Conservation (phyloP, 306 rosid genomes). For the Begonia fuchsioides region DNA sequence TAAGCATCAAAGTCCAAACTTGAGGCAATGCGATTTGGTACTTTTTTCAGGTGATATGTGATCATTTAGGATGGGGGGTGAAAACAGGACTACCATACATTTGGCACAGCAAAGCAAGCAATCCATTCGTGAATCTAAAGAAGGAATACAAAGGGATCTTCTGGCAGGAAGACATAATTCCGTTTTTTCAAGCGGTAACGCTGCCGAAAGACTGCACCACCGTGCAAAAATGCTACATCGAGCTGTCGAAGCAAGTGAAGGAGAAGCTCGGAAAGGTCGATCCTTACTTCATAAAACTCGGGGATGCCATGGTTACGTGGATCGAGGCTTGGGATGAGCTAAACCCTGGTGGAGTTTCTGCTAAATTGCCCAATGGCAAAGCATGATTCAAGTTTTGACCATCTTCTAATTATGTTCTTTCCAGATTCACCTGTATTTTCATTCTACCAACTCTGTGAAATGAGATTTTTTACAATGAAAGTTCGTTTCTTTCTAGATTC, state of each 20-base stretch:
- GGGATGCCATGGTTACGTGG: slow-evolving; percentile 57
- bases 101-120: slow-evolving; percentile 52
- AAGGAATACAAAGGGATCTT: slow-evolving; percentile 61
- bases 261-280: slow-evolving; percentile 66
- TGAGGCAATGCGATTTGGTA: too few species aligned
- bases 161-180: slow-evolving; percentile 71
- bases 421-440: too few species aligned
- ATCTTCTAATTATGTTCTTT: background rate
- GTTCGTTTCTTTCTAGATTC: too few species aligned
- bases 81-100: slow-evolving; percentile 79
- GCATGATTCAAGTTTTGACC: slow-evolving; percentile 9
- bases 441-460: too few species aligned
- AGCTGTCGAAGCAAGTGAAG: slow-evolving; percentile 73
- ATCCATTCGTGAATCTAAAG: slow-evolving; percentile 63
- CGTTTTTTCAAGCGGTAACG: slow-evolving; percentile 38
- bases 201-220: slow-evolving; percentile 68
- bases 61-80: slow-evolving; percentile 79
- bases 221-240: slow-evolving; percentile 82
- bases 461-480: too few species aligned
- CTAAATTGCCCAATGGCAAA: slow-evolving; percentile 22
- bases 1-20: too few species aligned
- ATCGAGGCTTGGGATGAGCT: slow-evolving; percentile 58
- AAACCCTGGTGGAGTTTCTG: slow-evolving; percentile 18
- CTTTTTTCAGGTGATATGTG: slow-evolving; percentile 50
- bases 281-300: slow-evolving; percentile 61